Percentiles rank a stretch among this genome's conserved stretches.
phyloP scores from a whole-genome alignment of 2,329 filamentous ascomycete species.

The Neonectria coccinea region DNA sequence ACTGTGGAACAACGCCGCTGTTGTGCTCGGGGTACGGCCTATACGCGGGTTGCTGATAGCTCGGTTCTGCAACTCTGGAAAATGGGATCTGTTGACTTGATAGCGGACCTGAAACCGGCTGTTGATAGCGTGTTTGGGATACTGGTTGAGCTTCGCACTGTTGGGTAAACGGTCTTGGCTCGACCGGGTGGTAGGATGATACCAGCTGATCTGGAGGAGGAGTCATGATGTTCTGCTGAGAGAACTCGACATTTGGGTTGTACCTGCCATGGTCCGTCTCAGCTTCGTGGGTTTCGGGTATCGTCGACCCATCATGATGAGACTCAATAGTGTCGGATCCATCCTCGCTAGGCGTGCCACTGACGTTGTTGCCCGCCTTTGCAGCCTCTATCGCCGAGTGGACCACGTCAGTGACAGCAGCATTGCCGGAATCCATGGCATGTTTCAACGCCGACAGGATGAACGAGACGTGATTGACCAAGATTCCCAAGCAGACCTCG shows the following conservation, averaged over 20 bases:
- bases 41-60: background rate
- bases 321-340: background rate
- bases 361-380: background rate
- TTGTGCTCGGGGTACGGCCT: background rate
- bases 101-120: background rate
- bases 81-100: background rate
- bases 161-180: background rate
- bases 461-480: conserved; percentile 2
- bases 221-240: conserved; percentile 1
- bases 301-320: background rate
- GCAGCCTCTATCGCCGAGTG: background rate
- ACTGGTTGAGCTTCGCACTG: background rate
- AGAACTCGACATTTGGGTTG: background rate
- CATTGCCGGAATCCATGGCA: background rate
- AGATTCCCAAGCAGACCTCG: background rate
- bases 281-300: background rate
- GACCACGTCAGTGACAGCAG: background rate
- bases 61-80: background rate
- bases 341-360: background rate
- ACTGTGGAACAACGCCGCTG: background rate
- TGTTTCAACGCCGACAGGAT: conserved; percentile 3
- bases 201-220: background rate
- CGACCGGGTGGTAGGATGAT: background rate
- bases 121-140: background rate
- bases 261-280: background rate